Evolutionary conservation across 441 rosid genomes (phyloP).

Genomic region (Populus hybrid): DNA sequence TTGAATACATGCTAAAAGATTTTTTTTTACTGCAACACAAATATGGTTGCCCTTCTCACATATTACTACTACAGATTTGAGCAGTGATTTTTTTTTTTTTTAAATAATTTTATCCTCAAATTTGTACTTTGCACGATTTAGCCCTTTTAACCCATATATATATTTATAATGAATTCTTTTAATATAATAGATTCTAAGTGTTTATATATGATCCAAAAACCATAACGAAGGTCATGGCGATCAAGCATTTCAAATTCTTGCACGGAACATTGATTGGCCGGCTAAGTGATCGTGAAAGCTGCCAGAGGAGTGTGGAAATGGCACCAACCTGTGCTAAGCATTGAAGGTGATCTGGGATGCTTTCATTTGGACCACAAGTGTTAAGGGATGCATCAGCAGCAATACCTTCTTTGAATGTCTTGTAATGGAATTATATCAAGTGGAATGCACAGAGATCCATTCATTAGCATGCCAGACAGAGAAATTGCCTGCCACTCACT

Average conservation of each 20-base stretch:
- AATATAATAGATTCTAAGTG: too few relatives aligned
- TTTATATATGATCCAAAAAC: neutral
- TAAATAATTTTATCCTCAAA: too few relatives aligned
- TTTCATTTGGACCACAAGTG: slow-evolving; percentile 27
- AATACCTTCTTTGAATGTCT: slow-evolving; percentile 19
- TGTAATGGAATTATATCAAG: neutral
- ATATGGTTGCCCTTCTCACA: too few relatives aligned
- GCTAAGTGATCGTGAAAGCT: neutral
- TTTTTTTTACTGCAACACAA: neutral
- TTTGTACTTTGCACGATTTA: too few relatives aligned
- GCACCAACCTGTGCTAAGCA: slow-evolving; percentile 1
- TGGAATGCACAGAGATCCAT: neutral
- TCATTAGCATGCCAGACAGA: slow-evolving; percentile 6
- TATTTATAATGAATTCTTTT: too few relatives aligned
- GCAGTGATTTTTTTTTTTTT: too few relatives aligned
- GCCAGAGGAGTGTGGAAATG: neutral
- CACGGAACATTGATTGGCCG: neutral
- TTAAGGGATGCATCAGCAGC: slow-evolving; percentile 7
- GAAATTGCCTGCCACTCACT: neutral
- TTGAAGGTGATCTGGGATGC: neutral
- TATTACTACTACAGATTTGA: too few relatives aligned
- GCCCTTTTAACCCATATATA: too few relatives aligned
- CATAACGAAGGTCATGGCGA: neutral
- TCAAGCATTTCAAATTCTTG: neutral
- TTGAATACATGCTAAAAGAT: too few relatives aligned